Percentiles rank a stretch among this genome's conserved stretches.
Evolutionary conservation across 306 rosid genomes (phyloP).

Genomic region (Oemleria cerasiformis): DNA sequence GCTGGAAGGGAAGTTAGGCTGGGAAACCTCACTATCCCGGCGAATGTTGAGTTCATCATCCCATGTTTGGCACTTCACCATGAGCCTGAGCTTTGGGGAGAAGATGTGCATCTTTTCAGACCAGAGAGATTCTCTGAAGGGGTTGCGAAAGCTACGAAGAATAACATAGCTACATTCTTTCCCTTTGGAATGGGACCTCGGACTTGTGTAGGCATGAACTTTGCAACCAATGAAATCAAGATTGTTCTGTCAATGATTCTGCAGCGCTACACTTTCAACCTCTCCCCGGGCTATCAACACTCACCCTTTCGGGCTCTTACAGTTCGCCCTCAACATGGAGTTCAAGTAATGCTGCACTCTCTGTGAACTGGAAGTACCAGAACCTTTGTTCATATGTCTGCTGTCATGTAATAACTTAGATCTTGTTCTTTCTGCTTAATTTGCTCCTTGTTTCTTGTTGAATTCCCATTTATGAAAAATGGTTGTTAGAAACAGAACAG

Average conservation of each 20-base stretch:
- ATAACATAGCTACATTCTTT: not conserved
- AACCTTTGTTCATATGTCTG: no score
- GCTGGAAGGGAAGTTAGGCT: not conserved
- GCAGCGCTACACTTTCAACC: slow-evolving; percentile 13
- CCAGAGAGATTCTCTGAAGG: not conserved
- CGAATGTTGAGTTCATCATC: not conserved
- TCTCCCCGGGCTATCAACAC: slow-evolving; percentile 8
- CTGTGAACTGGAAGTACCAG: not conserved
- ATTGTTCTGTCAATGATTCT: slow-evolving; percentile 17
- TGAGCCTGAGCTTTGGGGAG: not conserved
- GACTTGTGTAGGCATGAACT: slow-evolving; percentile 8
- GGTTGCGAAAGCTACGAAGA: not conserved
- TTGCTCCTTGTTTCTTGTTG: no score
- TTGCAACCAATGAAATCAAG: not conserved
- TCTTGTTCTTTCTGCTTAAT: no score
- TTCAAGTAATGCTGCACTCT: slow-evolving; percentile 5
- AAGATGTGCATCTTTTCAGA: not conserved
- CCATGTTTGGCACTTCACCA: not conserved
- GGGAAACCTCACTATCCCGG: not conserved
- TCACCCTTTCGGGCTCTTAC: not conserved
- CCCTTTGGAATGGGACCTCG: slow-evolving; percentile 14
- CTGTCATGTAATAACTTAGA: no score
- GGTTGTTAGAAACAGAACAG: no score
- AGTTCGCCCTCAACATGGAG: slow-evolving; percentile 12
- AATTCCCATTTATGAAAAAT: no score